Evolutionary conservation across 495 filamentous ascomycete species (phyloP), one percentile per base, ranked within the genome.

Genomic region (Astrothelium macrocarpum): DNA sequence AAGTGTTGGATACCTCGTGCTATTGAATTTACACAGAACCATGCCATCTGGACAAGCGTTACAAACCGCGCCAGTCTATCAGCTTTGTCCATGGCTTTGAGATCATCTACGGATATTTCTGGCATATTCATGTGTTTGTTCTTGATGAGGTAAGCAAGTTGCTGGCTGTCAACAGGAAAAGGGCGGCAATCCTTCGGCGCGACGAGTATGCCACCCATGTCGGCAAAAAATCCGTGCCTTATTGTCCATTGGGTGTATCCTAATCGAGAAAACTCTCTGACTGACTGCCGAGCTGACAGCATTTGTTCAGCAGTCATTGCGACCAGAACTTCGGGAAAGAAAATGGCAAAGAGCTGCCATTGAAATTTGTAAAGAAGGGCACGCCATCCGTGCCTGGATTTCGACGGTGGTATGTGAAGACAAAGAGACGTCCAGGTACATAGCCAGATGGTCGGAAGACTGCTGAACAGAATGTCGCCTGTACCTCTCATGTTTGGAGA

Each of bases 151-250:
- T 68, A 75, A 4, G 59, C 3, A 0, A 75, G 46, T 42, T 75
- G 72, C 18, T 67, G 59, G 20, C 43, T 39, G 39, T 71, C 65
- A n/a, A 76, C 53, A 2, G 70, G 69, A 49, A 75, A 74, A 1
- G 65, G 61, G 16, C 49, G 26, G 18, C 42, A 45, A 56, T 69
- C 72, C 0, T 42, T 59, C 7, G 70, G 43, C 5, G 62, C 28
- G 11, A 75, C 63, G 1, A 69, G 18, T 31, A 75, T 60, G 0
- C 68, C 74, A n/a, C 74, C 74, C 68, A 72, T 73, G 23, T 75
- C 64, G 11, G 74, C 74, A 45, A 73, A 75, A 64, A 75, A 75
- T 1, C 64, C 74, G 25, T 76, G 73, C 0, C 67, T 66, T 43
- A 71, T 67, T 1, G 67, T 70, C 74, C 69, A 76, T 62, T 65